These are phyloP conservation scores for Harrya chromipes DNA, from an alignment of 768 basidiomycete species.

Conservation along the genomic window DNA sequence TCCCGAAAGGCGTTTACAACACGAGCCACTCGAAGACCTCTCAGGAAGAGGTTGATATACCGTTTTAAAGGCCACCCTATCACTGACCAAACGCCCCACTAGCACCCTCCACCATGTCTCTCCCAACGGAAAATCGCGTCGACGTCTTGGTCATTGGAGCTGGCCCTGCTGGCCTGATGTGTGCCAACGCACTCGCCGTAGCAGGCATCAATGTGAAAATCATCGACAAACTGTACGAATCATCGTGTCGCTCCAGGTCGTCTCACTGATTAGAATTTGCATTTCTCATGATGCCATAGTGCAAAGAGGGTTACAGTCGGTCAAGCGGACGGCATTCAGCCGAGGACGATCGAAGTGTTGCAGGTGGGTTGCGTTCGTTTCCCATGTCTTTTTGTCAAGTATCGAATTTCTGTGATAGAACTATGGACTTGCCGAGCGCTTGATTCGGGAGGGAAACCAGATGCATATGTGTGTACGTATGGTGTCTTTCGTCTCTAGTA, in stretches of 20 bases:
- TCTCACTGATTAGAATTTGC: neutral
- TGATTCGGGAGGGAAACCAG: conserved; percentile 63
- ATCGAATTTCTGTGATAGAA: conserved; percentile 42
- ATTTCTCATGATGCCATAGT: conserved; percentile 17
- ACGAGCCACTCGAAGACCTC: no score
- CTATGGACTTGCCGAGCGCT: conserved; percentile 67
- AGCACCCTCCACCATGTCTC: conserved; percentile 14
- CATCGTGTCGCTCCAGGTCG: neutral
- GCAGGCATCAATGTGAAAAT: conserved; percentile 45
- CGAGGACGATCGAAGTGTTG: conserved; percentile 52
- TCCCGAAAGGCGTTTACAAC: no score
- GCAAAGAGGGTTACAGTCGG: conserved; percentile 43
- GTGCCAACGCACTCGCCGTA: conserved; percentile 49
- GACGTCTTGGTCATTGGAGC: conserved; percentile 51
- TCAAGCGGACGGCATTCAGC: conserved; percentile 56
- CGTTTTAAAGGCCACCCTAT: no score
- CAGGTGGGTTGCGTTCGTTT: conserved; percentile 32
- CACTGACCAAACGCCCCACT: neutral
- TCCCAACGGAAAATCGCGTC: conserved; percentile 26
- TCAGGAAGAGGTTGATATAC: no score
- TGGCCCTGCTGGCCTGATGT: conserved; percentile 63
- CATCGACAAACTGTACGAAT: conserved; percentile 43
- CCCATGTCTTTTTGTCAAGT: neutral
- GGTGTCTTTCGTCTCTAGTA: neutral
- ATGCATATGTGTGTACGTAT: conserved; percentile 63